Evolutionary conservation across 257 asterid genomes (phyloP), one percentile per base, ranked within the genome.

Genomic region (Ehretia macrophylla): DNA sequence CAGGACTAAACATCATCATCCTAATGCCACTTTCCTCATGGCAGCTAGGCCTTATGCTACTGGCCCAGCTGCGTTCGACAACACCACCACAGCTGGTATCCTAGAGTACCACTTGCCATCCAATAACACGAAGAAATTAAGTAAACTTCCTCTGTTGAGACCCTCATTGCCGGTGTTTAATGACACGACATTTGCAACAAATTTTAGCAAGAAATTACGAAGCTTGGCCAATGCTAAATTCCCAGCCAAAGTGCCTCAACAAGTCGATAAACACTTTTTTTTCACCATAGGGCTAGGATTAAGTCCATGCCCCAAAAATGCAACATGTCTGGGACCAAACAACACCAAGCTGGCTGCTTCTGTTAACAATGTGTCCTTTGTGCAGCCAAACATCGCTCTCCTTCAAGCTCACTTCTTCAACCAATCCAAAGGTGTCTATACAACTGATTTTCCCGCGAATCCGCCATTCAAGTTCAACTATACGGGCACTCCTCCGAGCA

Each of bases 281-380:
- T 85, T 85, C 75, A 82, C 94, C 0, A 79, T 82, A n/a, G 90
- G 94, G 55, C 62, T 82, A 16, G 90, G 94, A 51, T 51, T 79
- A 56, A 75, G 4, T 62, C 74, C 72, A 3, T 84, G 88, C 55
- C 14, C 76, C 17, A 38, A 75, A n/a, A 85, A 74, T 47, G 62
- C 64, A 9, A 68, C 73, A 14, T 85, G 94, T 37, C 81, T 64
- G 46, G 94, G 90, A 39, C 87, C 94, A 19, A 85, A 82, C 59
- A 76, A 78, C 55, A 70, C 87, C 0, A 82, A 58, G 79, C 35
- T 85, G 0, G 77, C 82, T 1, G 84, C 94, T 8, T 14, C 80
- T 0, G 61, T 85, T 8, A 85, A 78, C 81, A 82, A 85, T 20
- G 75, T 82, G 4, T 85, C 90, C 0, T 85, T 82, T 55, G 80